Evolutionary conservation across 495 filamentous ascomycete genomes (phyloP).

Genomic region (Hypomontagnella submonticulosa): DNA sequence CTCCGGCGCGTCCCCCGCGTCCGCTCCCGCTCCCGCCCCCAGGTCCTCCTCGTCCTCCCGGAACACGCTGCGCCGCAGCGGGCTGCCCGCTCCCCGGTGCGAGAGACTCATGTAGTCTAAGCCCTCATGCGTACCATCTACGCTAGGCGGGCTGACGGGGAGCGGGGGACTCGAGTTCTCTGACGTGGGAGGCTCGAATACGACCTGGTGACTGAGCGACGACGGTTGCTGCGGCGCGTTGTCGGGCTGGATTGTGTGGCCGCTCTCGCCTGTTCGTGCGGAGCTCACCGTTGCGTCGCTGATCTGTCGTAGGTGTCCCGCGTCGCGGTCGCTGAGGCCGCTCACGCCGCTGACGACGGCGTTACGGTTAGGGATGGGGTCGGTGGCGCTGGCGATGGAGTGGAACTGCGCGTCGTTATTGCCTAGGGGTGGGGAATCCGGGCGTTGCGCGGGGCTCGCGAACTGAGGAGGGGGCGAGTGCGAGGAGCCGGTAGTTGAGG

Average conservation of each 20-base stretch:
- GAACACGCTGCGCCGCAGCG: conserved; percentile 52
- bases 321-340: conserved; percentile 54
- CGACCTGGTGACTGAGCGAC: too few species aligned
- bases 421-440: conserved; percentile 50
- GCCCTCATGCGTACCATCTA: conserved; percentile 13
- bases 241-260: conserved; percentile 11
- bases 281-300: conserved; percentile 59
- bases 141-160: conserved; percentile 45
- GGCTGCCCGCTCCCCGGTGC: conserved; percentile 26
- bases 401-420: conserved; percentile 30
- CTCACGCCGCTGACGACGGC: conserved; percentile 55
- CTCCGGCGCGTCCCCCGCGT: neutral
- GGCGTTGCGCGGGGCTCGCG: conserved; percentile 17
- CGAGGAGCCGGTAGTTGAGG: conserved; percentile 17
- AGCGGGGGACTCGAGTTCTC: conserved; percentile 22
- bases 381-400: conserved; percentile 32
- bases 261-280: neutral
- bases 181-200: neutral
- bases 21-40: conserved; percentile 18
- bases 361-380: conserved; percentile 22
- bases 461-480: neutral
- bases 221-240: conserved; percentile 21
- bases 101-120: conserved; percentile 46
- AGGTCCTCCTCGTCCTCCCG: conserved; percentile 51
- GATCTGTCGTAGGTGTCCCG: conserved; percentile 58